Conservation (phyloP, 495 filamentous ascomycete species). For the Podospora appendiculata region DNA sequence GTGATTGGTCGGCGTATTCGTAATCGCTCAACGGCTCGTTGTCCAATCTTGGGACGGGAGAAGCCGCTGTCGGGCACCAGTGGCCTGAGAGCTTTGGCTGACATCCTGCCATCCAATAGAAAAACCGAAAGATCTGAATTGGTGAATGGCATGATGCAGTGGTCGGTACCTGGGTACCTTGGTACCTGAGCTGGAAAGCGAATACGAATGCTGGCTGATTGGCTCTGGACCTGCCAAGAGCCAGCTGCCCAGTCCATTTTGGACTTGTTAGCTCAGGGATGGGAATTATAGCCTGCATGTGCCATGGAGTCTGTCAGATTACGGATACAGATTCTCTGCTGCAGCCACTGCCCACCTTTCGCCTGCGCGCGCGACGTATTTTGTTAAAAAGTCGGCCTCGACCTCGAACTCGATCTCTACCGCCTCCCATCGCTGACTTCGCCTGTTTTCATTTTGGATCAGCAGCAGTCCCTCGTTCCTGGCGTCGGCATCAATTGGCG, state of each 20-base stretch:
- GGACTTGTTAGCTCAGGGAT: background rate
- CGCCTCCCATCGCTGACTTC: background rate
- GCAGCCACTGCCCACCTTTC: background rate
- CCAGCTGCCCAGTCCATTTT: too few relatives aligned
- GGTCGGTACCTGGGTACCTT: too few relatives aligned
- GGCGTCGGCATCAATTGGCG: background rate
- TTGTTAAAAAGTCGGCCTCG: background rate
- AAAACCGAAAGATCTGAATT: background rate
- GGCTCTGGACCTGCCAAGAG: conserved; percentile 1
- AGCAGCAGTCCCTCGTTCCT: too few relatives aligned
- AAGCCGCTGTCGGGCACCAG: too few relatives aligned
- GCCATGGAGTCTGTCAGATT: too few relatives aligned
- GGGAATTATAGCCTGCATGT: background rate
- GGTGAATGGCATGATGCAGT: conserved; percentile 13
- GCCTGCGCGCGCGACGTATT: background rate
- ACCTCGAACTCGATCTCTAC: background rate
- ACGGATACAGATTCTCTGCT: too few relatives aligned
- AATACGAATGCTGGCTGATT: conserved; percentile 24
- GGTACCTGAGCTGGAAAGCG: conserved; percentile 9
- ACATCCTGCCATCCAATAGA: too few relatives aligned
- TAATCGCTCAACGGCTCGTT: too few relatives aligned
- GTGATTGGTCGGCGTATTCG: too few relatives aligned
- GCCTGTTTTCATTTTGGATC: background rate
- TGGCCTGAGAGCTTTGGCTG: too few relatives aligned
- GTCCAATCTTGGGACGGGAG: too few relatives aligned